These are phyloP conservation scores for Alectoria sarmentosa DNA, from an alignment of 495 filamentous ascomycete species.

Conservation along the genomic window DNA sequence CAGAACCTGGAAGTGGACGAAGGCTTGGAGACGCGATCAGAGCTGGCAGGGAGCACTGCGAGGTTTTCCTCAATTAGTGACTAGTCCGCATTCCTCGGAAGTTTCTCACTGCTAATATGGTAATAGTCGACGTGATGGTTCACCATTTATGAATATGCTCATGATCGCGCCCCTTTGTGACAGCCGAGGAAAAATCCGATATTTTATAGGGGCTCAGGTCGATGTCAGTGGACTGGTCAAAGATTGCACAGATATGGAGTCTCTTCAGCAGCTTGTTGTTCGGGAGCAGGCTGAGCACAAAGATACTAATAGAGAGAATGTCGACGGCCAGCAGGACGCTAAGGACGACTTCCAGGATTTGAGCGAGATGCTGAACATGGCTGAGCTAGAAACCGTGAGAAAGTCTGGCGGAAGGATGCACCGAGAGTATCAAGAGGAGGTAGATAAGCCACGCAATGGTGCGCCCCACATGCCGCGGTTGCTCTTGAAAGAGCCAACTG, in stretches of 20 bases:
- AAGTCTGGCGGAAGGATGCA: constrained; percentile 50
- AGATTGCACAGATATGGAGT: constrained; percentile 52
- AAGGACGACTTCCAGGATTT: constrained; percentile 51
- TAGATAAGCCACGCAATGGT: constrained; percentile 20
- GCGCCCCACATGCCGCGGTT: constrained; percentile 27
- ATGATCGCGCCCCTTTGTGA: constrained; percentile 58
- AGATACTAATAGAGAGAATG: neutral
- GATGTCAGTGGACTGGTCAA: constrained; percentile 52
- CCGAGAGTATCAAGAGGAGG: constrained; percentile 40
- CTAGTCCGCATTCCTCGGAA: constrained; percentile 20
- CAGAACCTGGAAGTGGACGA: constrained; percentile 43
- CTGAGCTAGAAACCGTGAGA: constrained; percentile 51
- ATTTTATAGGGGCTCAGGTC: constrained; percentile 57
- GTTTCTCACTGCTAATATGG: constrained; percentile 8
- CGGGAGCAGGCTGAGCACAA: constrained; percentile 17
- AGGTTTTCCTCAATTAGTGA: constrained; percentile 65
- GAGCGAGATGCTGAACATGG: constrained; percentile 54
- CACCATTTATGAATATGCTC: constrained; percentile 63
- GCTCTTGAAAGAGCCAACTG: constrained; percentile 27
- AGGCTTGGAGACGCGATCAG: constrained; percentile 51
- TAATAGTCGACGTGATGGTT: constrained; percentile 52
- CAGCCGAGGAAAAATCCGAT: constrained; percentile 51
- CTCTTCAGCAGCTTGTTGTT: constrained; percentile 43
- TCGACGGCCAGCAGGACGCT: constrained; percentile 21
- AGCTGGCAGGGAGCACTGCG: constrained; percentile 55